Evolutionary conservation across 1,284 basidiomycete species (phyloP), one percentile per base, ranked within the genome.

Genomic region (Bothia castanella): DNA sequence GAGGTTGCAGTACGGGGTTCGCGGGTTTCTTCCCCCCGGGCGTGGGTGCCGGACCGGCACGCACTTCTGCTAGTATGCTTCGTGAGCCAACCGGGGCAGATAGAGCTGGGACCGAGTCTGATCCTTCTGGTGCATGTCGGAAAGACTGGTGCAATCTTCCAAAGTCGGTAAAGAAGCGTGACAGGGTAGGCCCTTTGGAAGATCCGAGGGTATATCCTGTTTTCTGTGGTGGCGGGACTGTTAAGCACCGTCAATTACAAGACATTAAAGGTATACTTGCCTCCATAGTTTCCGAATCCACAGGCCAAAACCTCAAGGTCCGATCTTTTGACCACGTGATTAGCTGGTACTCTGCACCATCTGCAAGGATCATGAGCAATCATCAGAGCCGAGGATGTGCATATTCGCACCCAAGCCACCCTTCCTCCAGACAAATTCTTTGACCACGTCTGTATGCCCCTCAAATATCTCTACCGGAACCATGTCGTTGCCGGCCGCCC

Each of bases 241-340:
- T 17, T 59, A 11, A 51, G 23, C 36, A 37, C 31, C 21, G n/a
- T 20, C 4, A 39, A 39, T 31, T n/a, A 10, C 8, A 12, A 17
- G 4, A 16, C 2, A 10, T 6, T 7, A 30, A 45, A 12, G 13
- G 40, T 17, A 43, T 36, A 52, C 64, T 31, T 60, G 78, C 87
- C 74, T 85, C 76, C 72, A 89, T 83, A 23, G 79, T 77, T 37
- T 89, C 85, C 2, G 74, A 69, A 42, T 85, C 80, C 5, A 98
- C 76, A 0, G 94, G 94, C 92, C 94, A 97, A 59, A 98, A 89
- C 10, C 92, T 75, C 31, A 99, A 72, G 0, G 90, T 96, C 38
- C 92, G 82, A 64, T 98, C 97, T 68, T 95, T 96, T 2, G 91
- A 92, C 96, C 95, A 98, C 0, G 95, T 98, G 44, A 99, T 91